Base-by-base conservation (phyloP, 768 basidiomycete species). In the Trametes coccinea region DNA sequence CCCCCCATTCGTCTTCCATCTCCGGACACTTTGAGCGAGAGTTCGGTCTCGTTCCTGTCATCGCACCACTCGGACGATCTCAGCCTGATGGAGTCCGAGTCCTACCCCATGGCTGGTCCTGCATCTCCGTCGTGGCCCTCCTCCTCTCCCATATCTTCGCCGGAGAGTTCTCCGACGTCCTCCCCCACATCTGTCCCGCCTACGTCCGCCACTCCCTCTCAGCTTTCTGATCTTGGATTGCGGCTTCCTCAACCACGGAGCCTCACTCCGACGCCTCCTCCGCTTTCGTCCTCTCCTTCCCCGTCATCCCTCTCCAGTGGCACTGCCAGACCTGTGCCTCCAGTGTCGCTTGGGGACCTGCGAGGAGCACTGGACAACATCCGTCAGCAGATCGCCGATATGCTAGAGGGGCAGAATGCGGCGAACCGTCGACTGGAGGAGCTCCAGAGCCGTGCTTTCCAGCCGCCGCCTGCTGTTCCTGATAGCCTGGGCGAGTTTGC, bases 31-130 rank as follows among this genome's bases (percentile, higher is more conserved):
- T 50, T 71, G 44, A 69, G 61, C 14, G 77, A 76, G 10, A 67
- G 48, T 16, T 49, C 64, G 5, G 64, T 69, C 58, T 84, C 82
- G 0, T 84, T 79, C 68, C 65, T 84, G 51, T 82, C 82, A 3
- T 84, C 82, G 16, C 88, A 89, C 62, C 87, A 92, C 63, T 93
- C 92, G 0, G 91, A 93, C 57, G 90, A 90, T 64, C 75, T 78
- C 39, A 74, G 76, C 76, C 61, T 78, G 71, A 69, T 81, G 77
- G 78, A 70, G 60, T 67, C 68, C n/a, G 77, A 77, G 60, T 63
- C 72, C 9, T 73, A 73, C 16, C 70, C 70, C 5, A 63, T 50
- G 54, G 62, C 44, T 33, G 70, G 63, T 7, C 65, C 73, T n/a
- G 66, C 69, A 27, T 78, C 79, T 29, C 77, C 75, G 3, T 74